Base-by-base conservation (phyloP, 768 basidiomycete genomes). In the Termitomyces sp. region DNA sequence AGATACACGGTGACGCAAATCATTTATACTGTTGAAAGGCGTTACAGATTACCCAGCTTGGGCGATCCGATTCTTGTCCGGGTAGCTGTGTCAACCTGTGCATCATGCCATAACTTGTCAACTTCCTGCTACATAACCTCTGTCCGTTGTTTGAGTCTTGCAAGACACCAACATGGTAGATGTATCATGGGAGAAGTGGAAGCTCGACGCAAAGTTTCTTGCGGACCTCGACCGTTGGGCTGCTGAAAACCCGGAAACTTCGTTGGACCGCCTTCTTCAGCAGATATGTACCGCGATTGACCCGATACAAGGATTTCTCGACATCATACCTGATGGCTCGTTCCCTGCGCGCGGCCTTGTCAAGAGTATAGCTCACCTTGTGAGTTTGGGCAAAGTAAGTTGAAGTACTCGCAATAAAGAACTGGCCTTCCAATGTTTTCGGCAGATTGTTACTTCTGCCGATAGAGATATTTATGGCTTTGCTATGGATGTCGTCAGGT, bases 321-420 rank as follows among this genome's bases (percentile, higher is more conserved):
- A 62, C 13, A 16, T 64, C 4, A 56, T 64, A 38, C 63, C 65
- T 16, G 65, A 66, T 43, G 55, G 60, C 35, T 44, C 52, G 18
- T 59, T 66, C 26, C 65, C 65, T 47, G 58, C 58, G 9, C 63
- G 63, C 3, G 56, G 65, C 28, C 56, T 66, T 18, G 26, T 66
- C 26, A 60, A 58, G 54, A 61, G 58, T 18, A 40, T 66, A 40
- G 60, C 56, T 40, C 57, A 60, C 46, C 53, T 64, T 16, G 46
- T 58, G 9, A 61, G 56, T 35, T 58, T 65, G 10, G 59, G 62
- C 8, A 51, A 49, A 30, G 64, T 65, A 33, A 32, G 35, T 32
- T 32, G 3, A 40, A n/a, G 4, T n/a, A 10, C 16, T n/a, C 3
- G 23, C 23, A 20, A 38, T 20, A 36, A 16, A 36, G 14, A 14